Percentiles rank a stretch among this genome's conserved stretches.
Evolutionary conservation across 495 filamentous ascomycete genomes (phyloP).

Genomic region (Chlorociboria aeruginascens): DNA sequence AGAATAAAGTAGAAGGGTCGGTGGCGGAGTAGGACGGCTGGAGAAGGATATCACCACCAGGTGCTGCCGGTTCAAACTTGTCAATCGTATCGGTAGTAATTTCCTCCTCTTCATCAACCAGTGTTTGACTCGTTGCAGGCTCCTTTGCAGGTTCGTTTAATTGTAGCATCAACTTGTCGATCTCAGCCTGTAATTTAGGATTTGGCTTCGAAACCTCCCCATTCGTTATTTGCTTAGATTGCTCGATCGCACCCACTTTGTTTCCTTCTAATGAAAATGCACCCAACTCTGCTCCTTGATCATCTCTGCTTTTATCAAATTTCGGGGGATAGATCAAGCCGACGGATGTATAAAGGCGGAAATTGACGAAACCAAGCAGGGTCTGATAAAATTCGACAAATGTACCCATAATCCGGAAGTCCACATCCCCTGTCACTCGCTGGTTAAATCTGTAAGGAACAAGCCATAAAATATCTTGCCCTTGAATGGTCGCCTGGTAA

Average conservation of each 20-base stretch:
- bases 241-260: constrained; percentile 40
- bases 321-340: constrained; percentile 91
- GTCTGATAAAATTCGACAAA: constrained; percentile 99
- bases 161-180: constrained; percentile 40
- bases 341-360: constrained; percentile 76
- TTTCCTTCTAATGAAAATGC: constrained; percentile 80
- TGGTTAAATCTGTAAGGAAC: constrained; percentile 97
- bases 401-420: constrained; percentile 97
- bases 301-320: constrained; percentile 78
- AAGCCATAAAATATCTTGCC: constrained; percentile 95
- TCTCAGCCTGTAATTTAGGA: constrained; percentile 41
- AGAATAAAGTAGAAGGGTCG: constrained; percentile 59
- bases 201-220: constrained; percentile 12
- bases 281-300: constrained; percentile 79
- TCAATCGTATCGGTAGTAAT: constrained; percentile 59
- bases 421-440: constrained; percentile 78
- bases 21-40: constrained; percentile 57
- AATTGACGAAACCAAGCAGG: constrained; percentile 90
- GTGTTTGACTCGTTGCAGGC: constrained; percentile 19
- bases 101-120: constrained; percentile 29
- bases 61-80: constrained; percentile 67
- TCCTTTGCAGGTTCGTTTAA: constrained; percentile 33
- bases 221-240: constrained; percentile 21
- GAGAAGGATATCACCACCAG: constrained; percentile 73
- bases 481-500: constrained; percentile 96